Conservation (phyloP, 331 rosid genomes). For the Quercus phellos region DNA sequence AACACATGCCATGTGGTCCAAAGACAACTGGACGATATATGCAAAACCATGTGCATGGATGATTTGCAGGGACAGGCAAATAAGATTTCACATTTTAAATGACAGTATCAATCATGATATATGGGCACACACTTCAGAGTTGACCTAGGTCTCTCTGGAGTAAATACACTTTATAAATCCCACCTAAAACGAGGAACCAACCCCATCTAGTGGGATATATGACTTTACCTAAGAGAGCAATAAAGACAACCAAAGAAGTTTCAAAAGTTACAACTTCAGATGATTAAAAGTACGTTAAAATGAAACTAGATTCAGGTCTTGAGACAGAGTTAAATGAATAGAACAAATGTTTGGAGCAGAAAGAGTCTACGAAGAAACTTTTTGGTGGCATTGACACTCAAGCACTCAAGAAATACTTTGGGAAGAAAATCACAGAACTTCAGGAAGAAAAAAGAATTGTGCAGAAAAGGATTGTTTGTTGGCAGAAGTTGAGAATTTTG, state of each 20-base stretch:
- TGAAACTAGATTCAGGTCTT: neutral
- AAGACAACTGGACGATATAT: neutral
- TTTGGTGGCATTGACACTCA: conserved; percentile 50
- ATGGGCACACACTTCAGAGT: neutral
- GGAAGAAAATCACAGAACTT: conserved; percentile 64
- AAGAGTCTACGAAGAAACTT: conserved; percentile 34
- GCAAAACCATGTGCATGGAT: neutral
- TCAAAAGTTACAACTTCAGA: neutral
- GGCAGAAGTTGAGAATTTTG: conserved; percentile 61
- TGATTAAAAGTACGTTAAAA: neutral
- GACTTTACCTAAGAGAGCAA: neutral
- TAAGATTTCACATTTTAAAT: neutral
- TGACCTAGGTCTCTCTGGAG: no score
- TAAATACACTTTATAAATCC: neutral
- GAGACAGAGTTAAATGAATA: neutral
- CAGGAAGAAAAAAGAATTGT: conserved; percentile 70
- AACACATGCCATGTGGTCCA: neutral
- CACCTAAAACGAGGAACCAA: neutral
- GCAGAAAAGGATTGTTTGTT: conserved; percentile 64
- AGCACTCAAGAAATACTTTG: conserved; percentile 57
- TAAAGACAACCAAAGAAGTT: neutral
- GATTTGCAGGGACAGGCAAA: neutral
- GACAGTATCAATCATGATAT: neutral
- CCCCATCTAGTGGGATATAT: neutral
- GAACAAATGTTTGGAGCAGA: no score